Evolutionary conservation across 768 basidiomycete species (phyloP), one percentile per base, ranked within the genome.

Genomic region (Phanerochaete carnosa): DNA sequence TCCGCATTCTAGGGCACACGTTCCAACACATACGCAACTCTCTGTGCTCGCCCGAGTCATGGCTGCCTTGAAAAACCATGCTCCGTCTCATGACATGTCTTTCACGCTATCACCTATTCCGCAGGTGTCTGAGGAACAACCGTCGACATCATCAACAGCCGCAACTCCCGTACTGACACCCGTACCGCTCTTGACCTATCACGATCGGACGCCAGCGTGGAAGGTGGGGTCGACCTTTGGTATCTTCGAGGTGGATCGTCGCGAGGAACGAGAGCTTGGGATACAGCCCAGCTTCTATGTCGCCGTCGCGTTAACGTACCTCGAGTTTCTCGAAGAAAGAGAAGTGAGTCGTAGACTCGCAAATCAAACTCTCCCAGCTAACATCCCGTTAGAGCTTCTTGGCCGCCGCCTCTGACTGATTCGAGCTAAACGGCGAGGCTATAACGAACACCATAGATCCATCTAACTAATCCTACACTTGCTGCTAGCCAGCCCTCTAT

Each of bases 251-350:
- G 72, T 93, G 37, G 82, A 91, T 37, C 72, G 75, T 54, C 73
- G 76, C 3, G 81, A 88, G 60, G 84, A 84, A 55, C 71, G 75
- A 19, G 71, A 79, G 30, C 68, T 91, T 25, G 92, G 90, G 15
- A 83, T 94, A 29, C 88, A 91, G 51, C 81, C 82, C 28, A 85
- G 85, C 56, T 93, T 93, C 68, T 93, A 90, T 86, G 79, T 94
- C 47, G 83, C 89, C 0, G 76, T 90, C 43, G 86, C 86, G 0
- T 69, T 92, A 66, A 86, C 89, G 2, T 94, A 92, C 69, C 72
- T 90, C 13, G 89, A 90, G 60, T 93, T 90, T 67, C 71, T 93
- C 65, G 83, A 82, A 66, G 90, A 92, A 64, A 79, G 89, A 66
- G 90, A 92, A 77, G 92, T 90, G 63, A 62, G 86, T 72, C 19